These are phyloP conservation scores for Apiotrichum mycotoxinovorans DNA, from an alignment of 1,284 basidiomycete species.

Conservation along the genomic window DNA sequence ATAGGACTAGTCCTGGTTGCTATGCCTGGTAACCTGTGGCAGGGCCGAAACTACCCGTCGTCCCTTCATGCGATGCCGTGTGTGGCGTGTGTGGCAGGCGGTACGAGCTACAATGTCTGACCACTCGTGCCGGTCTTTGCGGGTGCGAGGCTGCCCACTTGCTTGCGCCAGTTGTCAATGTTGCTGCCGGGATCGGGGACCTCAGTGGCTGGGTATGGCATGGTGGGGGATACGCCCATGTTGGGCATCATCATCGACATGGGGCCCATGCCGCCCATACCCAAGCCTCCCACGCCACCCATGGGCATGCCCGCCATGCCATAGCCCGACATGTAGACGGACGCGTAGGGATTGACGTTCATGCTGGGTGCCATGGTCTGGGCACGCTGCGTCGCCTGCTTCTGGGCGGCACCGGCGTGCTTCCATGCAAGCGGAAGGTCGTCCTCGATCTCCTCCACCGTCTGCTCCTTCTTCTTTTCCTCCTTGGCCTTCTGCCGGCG, in stretches of 20 bases:
- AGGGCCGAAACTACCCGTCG: no score
- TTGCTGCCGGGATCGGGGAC: slow-evolving; percentile 18
- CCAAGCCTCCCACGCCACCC: slow-evolving; percentile 5
- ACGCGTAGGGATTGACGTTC: not conserved
- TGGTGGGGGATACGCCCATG: not conserved
- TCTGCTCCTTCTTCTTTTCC: slow-evolving; percentile 5
- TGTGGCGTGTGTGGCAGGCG: no score
- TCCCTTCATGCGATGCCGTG: no score
- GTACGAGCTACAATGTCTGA: slow-evolving; percentile 9
- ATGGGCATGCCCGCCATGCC: slow-evolving; percentile 7
- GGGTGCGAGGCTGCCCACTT: slow-evolving; percentile 7
- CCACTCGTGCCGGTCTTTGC: slow-evolving; percentile 10
- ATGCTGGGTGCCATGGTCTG: slow-evolving; percentile 10
- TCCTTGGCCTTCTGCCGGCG: slow-evolving; percentile 5
- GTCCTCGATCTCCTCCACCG: slow-evolving; percentile 33
- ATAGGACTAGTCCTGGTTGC: no score
- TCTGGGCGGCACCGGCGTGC: slow-evolving; percentile 29
- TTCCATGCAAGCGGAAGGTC: slow-evolving; percentile 43
- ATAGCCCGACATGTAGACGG: slow-evolving; percentile 6
- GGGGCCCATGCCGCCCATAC: slow-evolving; percentile 3
- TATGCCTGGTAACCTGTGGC: no score
- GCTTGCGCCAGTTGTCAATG: slow-evolving; percentile 24
- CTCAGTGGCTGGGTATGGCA: slow-evolving; percentile 8
- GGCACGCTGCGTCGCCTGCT: not conserved
- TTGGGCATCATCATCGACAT: slow-evolving; percentile 12